Evolutionary conservation across 106 monocot species (phyloP).

Genomic region (Dendrobium chrysotoxum): DNA sequence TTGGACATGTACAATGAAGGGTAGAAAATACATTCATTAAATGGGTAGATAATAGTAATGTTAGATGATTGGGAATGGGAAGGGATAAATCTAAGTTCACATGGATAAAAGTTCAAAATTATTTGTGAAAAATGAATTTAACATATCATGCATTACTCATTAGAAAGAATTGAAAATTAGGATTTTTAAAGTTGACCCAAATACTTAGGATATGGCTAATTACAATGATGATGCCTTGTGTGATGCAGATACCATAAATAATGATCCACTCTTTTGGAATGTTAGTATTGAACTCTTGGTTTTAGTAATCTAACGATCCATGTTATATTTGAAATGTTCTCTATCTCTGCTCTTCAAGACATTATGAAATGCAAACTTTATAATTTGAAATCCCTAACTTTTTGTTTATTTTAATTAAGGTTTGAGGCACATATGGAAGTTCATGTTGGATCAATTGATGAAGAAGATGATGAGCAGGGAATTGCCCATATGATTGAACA

Average conservation of each 20-base stretch:
- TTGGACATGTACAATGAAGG: too few species aligned
- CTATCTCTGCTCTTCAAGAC: neutral
- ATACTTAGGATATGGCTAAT: too few species aligned
- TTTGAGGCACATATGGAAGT: conserved; percentile 99
- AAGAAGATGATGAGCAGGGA: conserved; percentile 98
- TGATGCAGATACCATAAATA: neutral
- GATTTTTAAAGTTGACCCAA: too few species aligned
- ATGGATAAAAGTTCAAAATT: too few species aligned
- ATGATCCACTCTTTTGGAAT: neutral
- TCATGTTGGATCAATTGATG: conserved; percentile 98
- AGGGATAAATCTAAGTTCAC: too few species aligned
- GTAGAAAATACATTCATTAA: too few species aligned
- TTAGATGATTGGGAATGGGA: too few species aligned
- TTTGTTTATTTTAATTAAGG: conserved; percentile 23
- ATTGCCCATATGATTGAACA: conserved; percentile 99
- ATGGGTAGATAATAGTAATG: too few species aligned
- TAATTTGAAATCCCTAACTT: neutral
- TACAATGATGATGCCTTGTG: neutral
- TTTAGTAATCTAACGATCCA: neutral
- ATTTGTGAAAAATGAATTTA: too few species aligned
- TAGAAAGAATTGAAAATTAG: too few species aligned
- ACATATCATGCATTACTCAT: too few species aligned
- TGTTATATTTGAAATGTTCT: conserved; percentile 4
- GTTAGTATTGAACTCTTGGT: neutral
- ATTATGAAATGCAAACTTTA: conserved; percentile 4